Conservation (phyloP, 2,329 filamentous ascomycete genomes). For the Biscogniauxia mediterranea region DNA sequence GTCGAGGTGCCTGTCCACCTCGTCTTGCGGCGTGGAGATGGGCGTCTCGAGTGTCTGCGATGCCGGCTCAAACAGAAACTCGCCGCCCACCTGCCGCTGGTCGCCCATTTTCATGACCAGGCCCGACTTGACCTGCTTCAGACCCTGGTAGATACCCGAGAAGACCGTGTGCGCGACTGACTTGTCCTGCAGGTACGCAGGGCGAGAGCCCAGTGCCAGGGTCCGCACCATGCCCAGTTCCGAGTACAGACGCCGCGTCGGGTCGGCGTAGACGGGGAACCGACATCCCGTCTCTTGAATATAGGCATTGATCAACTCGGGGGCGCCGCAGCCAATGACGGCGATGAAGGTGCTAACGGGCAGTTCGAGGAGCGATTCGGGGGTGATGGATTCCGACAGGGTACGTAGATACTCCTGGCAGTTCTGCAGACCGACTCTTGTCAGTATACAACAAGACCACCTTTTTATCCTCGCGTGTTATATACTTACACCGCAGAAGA, state of each 20-base stretch:
- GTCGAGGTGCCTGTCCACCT: conserved; percentile 14
- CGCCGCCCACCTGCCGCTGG: conserved; percentile 69
- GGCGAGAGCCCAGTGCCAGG: conserved; percentile 55
- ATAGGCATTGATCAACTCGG: conserved; percentile 67
- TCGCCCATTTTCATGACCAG: conserved; percentile 64
- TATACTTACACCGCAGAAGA: conserved; percentile 71
- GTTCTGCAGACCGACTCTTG: conserved; percentile 46
- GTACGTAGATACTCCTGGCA: conserved; percentile 73
- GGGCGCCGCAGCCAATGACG: conserved; percentile 71
- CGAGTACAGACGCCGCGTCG: conserved; percentile 63
- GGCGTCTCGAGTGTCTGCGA: conserved; percentile 41
- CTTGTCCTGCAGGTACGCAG: conserved; percentile 60
- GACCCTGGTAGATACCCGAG: conserved; percentile 55
- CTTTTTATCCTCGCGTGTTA: not conserved
- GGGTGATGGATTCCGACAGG: conserved; percentile 58
- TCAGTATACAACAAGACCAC: conserved; percentile 12
- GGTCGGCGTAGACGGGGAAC: conserved; percentile 78
- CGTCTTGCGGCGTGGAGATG: conserved; percentile 39
- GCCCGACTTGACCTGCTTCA: conserved; percentile 57
- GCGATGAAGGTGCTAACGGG: conserved; percentile 61
- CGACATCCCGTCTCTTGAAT: conserved; percentile 59
- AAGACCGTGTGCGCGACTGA: conserved; percentile 50
- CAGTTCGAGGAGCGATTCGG: conserved; percentile 47
- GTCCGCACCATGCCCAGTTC: conserved; percentile 68
- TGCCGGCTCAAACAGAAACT: conserved; percentile 70